Percentiles rank a stretch among this genome's conserved stretches.
Conservation (phyloP, 2,329 filamentous ascomycete genomes). For the Cladosporium sp. region DNA sequence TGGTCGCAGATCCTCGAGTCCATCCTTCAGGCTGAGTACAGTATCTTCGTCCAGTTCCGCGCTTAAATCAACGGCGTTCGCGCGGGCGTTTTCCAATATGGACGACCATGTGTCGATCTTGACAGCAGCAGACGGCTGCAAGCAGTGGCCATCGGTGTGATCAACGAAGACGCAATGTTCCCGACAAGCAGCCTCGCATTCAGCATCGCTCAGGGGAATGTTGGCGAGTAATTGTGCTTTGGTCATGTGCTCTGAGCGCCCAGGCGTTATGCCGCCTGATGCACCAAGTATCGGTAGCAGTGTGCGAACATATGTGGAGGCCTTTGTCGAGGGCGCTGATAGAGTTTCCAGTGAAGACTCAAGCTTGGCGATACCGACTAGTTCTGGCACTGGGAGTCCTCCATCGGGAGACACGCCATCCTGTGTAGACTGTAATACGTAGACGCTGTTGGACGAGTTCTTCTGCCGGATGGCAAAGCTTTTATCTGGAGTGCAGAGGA, state of each 20-base stretch:
- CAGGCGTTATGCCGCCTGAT: constrained; percentile 17
- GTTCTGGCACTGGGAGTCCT: constrained; percentile 7
- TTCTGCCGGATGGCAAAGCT: constrained; percentile 61
- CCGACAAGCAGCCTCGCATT: constrained; percentile 50
- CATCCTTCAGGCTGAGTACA: constrained; percentile 29
- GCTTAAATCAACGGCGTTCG: constrained; percentile 38
- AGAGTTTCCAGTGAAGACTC: constrained; percentile 41
- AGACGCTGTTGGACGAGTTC: constrained; percentile 61
- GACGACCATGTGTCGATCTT: constrained; percentile 48
- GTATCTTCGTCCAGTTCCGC: not conserved
- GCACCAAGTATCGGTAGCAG: constrained; percentile 38
- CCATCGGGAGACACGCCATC: not conserved
- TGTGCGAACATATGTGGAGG: constrained; percentile 33
- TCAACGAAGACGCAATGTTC: constrained; percentile 52
- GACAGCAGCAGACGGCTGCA: constrained; percentile 46
- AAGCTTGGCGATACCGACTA: constrained; percentile 41
- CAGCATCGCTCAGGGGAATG: constrained; percentile 49
- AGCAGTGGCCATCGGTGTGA: constrained; percentile 30
- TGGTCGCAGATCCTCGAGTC: constrained; percentile 29
- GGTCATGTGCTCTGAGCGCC: constrained; percentile 19
- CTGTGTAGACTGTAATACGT: constrained; percentile 44
- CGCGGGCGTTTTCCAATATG: constrained; percentile 38
- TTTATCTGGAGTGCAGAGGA: constrained; percentile 55
- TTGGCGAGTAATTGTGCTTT: constrained; percentile 44
- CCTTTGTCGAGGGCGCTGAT: constrained; percentile 30